Evolutionary conservation across 129 eudicot genomes (phyloP).

Genomic region (Daucus carota): DNA sequence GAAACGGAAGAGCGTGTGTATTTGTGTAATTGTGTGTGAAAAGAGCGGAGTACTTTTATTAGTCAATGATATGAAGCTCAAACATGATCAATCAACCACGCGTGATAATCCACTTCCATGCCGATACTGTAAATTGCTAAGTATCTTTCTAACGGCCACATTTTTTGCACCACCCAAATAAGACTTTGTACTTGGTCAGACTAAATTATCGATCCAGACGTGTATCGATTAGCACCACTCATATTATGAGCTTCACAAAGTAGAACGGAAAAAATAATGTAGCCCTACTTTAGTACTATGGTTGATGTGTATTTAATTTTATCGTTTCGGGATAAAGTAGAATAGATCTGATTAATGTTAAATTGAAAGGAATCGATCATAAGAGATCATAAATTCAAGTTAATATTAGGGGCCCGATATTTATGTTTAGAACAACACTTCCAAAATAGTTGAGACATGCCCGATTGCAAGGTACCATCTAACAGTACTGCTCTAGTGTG

Average conservation of each 20-base stretch:
- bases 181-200: not conserved
- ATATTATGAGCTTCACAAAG: not conserved
- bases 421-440: not conserved
- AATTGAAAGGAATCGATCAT: not conserved
- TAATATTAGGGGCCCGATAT: not conserved
- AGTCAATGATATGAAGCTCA: not conserved
- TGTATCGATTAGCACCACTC: not conserved
- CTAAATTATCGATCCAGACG: not conserved
- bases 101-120: slow-evolving; percentile 9
- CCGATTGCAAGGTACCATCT: not conserved
- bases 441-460: not conserved
- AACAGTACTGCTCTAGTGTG: not conserved
- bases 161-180: not conserved
- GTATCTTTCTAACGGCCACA: not conserved
- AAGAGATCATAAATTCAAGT: not conserved
- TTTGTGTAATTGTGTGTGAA: no score
- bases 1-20: no score
- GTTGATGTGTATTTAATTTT: not conserved
- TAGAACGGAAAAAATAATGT: no score
- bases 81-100: not conserved
- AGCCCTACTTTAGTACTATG: no score
- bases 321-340: no score
- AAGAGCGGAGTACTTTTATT: not conserved
- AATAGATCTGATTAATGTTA: no score
- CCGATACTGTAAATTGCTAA: not conserved